These are phyloP conservation scores for Sclerotinia spermophila DNA, from an alignment of 2,329 filamentous ascomycete genomes.

Conservation along the genomic window DNA sequence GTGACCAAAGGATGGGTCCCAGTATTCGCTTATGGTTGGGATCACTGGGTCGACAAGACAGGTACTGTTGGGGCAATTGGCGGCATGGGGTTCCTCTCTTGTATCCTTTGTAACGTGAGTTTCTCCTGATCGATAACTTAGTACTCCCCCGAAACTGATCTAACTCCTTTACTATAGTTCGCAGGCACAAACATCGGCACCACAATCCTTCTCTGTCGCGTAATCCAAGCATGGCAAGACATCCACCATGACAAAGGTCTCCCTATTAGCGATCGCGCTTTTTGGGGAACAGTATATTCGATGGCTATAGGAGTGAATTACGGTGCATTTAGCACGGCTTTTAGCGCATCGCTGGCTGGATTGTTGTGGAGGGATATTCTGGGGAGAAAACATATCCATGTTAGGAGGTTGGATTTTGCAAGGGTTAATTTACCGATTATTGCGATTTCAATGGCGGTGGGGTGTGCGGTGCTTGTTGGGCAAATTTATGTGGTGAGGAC, in stretches of 20 bases:
- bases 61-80: slow-evolving; percentile 65
- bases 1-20: slow-evolving; percentile 72
- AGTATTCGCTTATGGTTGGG: slow-evolving; percentile 70
- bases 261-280: slow-evolving; percentile 59
- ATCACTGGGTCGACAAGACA: slow-evolving; percentile 67
- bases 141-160: slow-evolving; percentile 19
- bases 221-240: slow-evolving; percentile 64
- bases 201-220: slow-evolving; percentile 66
- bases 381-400: slow-evolving; percentile 62
- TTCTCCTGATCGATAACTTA: neutral
- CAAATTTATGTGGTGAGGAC: slow-evolving; percentile 58
- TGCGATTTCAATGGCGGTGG: slow-evolving; percentile 62
- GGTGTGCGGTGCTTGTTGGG: slow-evolving; percentile 57
- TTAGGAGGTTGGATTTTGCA: slow-evolving; percentile 62
- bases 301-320: slow-evolving; percentile 75
- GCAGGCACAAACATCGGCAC: slow-evolving; percentile 75
- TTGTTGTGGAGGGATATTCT: slow-evolving; percentile 72
- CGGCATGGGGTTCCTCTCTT: slow-evolving; percentile 70
- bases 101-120: slow-evolving; percentile 69
- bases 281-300: slow-evolving; percentile 71
- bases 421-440: slow-evolving; percentile 69
- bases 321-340: slow-evolving; percentile 68
- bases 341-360: slow-evolving; percentile 68
- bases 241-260: slow-evolving; percentile 50
- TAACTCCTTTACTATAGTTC: slow-evolving; percentile 48